phyloP scores from a whole-genome alignment of 352 stramenopile species.

The Phytophthora kernoviae region DNA sequence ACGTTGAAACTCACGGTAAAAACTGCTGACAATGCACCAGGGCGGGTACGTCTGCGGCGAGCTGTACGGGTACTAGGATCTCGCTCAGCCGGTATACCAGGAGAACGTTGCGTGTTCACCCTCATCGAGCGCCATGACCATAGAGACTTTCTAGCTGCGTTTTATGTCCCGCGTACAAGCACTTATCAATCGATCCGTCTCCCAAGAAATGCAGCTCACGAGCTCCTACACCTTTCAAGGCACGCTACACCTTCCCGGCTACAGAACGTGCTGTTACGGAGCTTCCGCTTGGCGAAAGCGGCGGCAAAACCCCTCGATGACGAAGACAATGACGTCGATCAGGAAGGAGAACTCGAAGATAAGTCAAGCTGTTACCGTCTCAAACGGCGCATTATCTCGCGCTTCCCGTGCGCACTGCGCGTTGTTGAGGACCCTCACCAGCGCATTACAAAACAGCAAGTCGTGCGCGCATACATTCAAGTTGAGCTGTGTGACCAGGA shows the following conservation, averaged over 20 bases:
- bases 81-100: background rate
- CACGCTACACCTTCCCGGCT: conserved; percentile 19
- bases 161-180: conserved; percentile 28
- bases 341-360: background rate
- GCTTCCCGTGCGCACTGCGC: conserved; percentile 53
- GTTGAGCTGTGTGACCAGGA: conserved; percentile 44
- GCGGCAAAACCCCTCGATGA: background rate
- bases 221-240: conserved; percentile 25
- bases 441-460: conserved; percentile 33
- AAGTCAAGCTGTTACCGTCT: conserved; percentile 16
- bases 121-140: conserved; percentile 26
- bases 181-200: conserved; percentile 8
- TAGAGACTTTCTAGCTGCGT: conserved; percentile 24
- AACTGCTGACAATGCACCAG: conserved; percentile 22
- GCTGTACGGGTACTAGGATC: conserved; percentile 13
- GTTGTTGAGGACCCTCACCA: conserved; percentile 46
- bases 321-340: background rate
- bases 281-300: conserved; percentile 14
- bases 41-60: conserved; percentile 36
- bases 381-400: conserved; percentile 33
- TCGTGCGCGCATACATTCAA: conserved; percentile 61
- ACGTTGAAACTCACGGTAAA: conserved; percentile 22
- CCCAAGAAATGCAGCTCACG: conserved; percentile 12
- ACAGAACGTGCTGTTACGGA: conserved; percentile 12
- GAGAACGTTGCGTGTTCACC: conserved; percentile 29